Conservation (phyloP, 2,329 filamentous ascomycete genomes). For the Trichoderma brevicompactum region DNA sequence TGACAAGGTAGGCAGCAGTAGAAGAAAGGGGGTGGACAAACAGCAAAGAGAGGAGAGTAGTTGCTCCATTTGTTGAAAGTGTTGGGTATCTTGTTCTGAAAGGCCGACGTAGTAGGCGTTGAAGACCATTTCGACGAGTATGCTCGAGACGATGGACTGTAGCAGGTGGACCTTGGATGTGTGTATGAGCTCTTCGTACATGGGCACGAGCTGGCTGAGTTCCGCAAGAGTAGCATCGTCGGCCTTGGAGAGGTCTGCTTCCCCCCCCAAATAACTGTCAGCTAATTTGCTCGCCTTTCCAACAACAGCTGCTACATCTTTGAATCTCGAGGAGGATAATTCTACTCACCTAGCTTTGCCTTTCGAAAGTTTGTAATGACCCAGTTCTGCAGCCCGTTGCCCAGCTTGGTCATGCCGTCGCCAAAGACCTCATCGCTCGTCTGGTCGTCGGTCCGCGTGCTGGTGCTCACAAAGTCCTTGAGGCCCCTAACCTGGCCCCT, state of each 20-base stretch:
- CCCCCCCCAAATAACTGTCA: neutral
- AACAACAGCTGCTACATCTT: too few relatives aligned
- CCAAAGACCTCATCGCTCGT: constrained; percentile 69
- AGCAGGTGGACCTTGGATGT: constrained; percentile 64
- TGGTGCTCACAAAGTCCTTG: constrained; percentile 73
- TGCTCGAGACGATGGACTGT: constrained; percentile 63
- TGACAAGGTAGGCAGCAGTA: neutral
- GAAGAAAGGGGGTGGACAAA: constrained; percentile 35
- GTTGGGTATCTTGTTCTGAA: constrained; percentile 55
- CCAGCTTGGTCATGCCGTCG: constrained; percentile 63
- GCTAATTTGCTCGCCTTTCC: constrained; percentile 19
- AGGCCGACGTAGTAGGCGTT: constrained; percentile 67
- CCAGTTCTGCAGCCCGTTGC: constrained; percentile 75
- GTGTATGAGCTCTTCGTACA: constrained; percentile 59
- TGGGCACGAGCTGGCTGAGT: constrained; percentile 57
- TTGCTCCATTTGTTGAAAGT: constrained; percentile 55
- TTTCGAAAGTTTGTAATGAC: constrained; percentile 70
- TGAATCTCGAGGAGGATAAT: too few relatives aligned
- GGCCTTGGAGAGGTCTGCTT: constrained; percentile 50
- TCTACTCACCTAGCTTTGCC: constrained; percentile 57
- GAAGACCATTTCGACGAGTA: constrained; percentile 66
- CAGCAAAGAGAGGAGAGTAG: constrained; percentile 48
- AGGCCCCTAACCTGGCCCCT: constrained; percentile 66
- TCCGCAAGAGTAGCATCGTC: constrained; percentile 49
- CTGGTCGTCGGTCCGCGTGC: constrained; percentile 64